These are phyloP conservation scores for Entelexis sorbosivorans DNA, from an alignment of 1,139 yeast species.

Conservation along the genomic window DNA sequence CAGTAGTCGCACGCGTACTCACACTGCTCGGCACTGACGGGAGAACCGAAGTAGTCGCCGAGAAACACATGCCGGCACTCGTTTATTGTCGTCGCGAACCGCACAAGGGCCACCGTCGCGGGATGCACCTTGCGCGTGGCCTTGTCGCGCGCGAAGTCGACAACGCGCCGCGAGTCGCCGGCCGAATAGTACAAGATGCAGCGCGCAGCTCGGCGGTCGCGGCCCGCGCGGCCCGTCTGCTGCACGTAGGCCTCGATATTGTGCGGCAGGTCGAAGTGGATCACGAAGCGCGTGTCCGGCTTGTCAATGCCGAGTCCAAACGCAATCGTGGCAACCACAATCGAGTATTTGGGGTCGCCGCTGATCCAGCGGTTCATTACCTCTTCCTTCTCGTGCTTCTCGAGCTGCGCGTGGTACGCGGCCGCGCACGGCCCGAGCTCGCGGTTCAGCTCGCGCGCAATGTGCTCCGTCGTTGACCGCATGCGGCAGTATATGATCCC, in stretches of 20 bases:
- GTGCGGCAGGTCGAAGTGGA: conserved; percentile 81
- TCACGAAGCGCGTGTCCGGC: conserved; percentile 85
- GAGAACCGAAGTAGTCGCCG: conserved; percentile 56
- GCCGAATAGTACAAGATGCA: conserved; percentile 61
- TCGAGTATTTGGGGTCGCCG: conserved; percentile 25
- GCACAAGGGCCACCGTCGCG: conserved; percentile 40
- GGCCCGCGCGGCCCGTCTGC: conserved; percentile 98
- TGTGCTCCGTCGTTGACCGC: conserved; percentile 67
- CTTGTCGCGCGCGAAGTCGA: conserved; percentile 29
- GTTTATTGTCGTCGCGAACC: conserved; percentile 69
- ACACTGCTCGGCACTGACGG: conserved; percentile 24
- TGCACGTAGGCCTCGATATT: conserved; percentile 93
- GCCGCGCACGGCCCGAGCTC: conserved; percentile 52
- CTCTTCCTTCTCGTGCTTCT: conserved; percentile 49
- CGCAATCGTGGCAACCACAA: conserved; percentile 91
- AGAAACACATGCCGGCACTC: conserved; percentile 76
- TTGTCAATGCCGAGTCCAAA: conserved; percentile 99
- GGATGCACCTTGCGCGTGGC: background rate
- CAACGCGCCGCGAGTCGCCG: conserved; percentile 11
- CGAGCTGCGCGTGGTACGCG: conserved; percentile 78
- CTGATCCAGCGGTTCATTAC: conserved; percentile 60
- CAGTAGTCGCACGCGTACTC: conserved; percentile 31
- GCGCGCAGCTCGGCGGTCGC: conserved; percentile 75
- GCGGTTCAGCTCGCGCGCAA: conserved; percentile 44
- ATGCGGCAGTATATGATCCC: conserved; percentile 87